Evolutionary conservation across 495 filamentous ascomycete genomes (phyloP).

Genomic region (Neurospora sp.): DNA sequence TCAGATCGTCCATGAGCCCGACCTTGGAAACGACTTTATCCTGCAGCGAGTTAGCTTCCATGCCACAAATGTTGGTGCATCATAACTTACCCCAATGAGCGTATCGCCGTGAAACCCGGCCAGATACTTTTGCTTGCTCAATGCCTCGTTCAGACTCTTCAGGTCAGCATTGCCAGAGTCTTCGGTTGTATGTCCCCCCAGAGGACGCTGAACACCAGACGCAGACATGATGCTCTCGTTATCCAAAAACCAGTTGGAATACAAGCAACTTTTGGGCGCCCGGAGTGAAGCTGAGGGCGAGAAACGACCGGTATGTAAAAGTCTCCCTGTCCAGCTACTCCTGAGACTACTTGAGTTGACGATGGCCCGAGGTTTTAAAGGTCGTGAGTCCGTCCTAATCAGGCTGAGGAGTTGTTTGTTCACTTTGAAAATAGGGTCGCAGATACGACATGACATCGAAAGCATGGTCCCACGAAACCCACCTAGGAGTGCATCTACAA

Average conservation of each 20-base stretch:
- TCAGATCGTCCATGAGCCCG: too few species aligned
- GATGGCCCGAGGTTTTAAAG: background rate
- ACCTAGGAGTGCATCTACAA: background rate
- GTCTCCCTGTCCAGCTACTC: background rate
- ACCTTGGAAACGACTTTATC: too few species aligned
- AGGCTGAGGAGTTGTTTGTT: background rate
- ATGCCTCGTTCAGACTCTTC: background rate
- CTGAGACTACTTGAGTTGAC: background rate
- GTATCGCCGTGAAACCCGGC: background rate
- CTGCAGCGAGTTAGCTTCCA: too few species aligned
- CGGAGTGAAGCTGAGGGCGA: background rate
- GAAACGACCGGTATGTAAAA: background rate
- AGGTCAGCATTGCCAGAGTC: background rate
- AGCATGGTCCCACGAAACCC: background rate
- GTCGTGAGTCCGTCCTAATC: background rate
- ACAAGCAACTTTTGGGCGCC: background rate
- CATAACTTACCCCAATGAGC: too few species aligned
- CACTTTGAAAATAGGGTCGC: background rate
- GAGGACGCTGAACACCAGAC: background rate
- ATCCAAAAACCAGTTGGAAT: background rate
- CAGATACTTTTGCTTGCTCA: background rate
- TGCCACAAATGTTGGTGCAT: too few species aligned
- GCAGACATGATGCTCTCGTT: background rate
- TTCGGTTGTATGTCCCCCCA: background rate
- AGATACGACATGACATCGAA: background rate